Evolutionary conservation across 441 rosid species (phyloP).

Genomic region (Pelargonium australe): DNA sequence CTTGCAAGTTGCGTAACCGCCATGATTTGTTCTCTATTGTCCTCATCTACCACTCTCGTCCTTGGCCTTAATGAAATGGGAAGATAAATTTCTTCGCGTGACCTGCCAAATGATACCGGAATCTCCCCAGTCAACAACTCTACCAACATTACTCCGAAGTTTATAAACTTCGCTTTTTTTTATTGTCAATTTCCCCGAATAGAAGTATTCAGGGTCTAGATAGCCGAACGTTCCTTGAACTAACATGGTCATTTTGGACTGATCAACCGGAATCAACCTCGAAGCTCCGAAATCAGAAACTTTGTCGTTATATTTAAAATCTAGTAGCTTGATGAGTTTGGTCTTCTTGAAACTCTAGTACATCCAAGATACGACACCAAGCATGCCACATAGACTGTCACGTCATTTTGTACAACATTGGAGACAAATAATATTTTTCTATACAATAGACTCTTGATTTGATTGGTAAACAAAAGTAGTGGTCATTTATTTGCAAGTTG

Average conservation of each 20-base stretch:
- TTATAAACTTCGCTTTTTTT: not conserved
- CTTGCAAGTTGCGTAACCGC: not conserved
- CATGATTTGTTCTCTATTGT: not conserved
- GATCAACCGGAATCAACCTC: not conserved
- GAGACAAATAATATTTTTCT: too few relatives aligned
- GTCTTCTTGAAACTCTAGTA: too few relatives aligned
- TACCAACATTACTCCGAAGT: not conserved
- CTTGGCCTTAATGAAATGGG: not conserved
- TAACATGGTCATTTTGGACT: not conserved
- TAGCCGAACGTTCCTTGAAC: not conserved
- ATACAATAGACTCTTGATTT: too few relatives aligned
- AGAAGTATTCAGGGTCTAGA: not conserved
- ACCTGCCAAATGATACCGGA: rapidly evolving
- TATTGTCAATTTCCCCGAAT: not conserved
- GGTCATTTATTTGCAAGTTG: too few relatives aligned
- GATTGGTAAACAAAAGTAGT: too few relatives aligned
- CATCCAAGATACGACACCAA: too few relatives aligned
- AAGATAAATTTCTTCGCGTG: not conserved
- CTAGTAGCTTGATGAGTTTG: too few relatives aligned
- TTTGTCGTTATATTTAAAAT: not conserved
- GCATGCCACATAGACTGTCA: too few relatives aligned
- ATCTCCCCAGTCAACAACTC: not conserved
- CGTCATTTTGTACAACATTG: too few relatives aligned
- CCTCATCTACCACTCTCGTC: not conserved
- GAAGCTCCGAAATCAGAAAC: not conserved